Base-by-base conservation (phyloP, 2,329 filamentous ascomycete species). In the Curvularia sp. region DNA sequence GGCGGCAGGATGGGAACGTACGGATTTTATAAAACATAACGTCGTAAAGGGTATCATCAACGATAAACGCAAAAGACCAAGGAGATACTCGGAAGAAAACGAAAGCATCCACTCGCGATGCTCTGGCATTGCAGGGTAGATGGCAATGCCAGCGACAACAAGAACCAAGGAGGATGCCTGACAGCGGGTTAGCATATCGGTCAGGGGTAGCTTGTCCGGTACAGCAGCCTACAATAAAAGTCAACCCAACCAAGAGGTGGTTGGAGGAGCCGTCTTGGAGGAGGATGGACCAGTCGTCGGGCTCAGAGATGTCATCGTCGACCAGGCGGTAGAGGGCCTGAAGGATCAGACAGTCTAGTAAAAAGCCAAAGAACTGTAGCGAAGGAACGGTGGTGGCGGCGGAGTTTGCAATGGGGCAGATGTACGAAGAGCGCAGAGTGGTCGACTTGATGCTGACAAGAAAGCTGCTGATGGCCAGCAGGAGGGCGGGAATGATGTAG, bases 31-130 rank as follows among this genome's bases (percentile, higher is more conserved):
- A 57, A 75, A 75, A 69, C 71, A 73, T 65, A 74, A 68, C 56
- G 69, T 74, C 67, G 67, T 75, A 68, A 73, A 69, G 70, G 73
- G 72, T 74, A 74, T 74, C 71, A 71, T 71, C 66, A 75, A 70
- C 65, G 69, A 72, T 58, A 75, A 71, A 67, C 70, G 67, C 60
- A 74, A 69, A 67, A 76, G 67, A 66, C 65, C 64, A 60, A 68
- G 66, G 30, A 73, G 59, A 66, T 72, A 75, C 62, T 74, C 71
- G 55, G 68, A 64, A 59, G 71, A 59, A 65, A 71, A 65, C 4
- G 63, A 65, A 49, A 76, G 64, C 61, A 76, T 69, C 73, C 72
- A 75, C 50, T 73, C 59, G 62, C 73, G 73, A 42, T 76, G 68
- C 63, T 76, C 70, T 30, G 73, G 72, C 67, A 74, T 68, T 36